Evolutionary conservation across 306 rosid species (phyloP).

Genomic region (Glycyrrhiza uralensis): DNA sequence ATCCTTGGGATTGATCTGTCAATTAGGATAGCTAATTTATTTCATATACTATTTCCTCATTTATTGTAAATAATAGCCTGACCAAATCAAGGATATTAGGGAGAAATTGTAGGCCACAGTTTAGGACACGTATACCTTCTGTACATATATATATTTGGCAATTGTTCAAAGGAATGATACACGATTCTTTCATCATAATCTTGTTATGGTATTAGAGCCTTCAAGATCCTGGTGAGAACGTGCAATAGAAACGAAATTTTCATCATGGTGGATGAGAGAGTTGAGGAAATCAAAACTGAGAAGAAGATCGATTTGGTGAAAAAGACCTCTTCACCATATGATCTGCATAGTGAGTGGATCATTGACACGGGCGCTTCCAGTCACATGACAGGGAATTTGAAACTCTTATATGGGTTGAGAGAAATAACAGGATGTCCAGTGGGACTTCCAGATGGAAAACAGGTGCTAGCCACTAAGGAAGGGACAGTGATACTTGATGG

Average conservation of each 20-base stretch:
- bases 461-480: neutral
- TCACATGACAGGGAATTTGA: neutral
- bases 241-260: too few relatives aligned
- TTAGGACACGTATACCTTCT: neutral
- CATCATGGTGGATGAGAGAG: too few relatives aligned
- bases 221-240: too few relatives aligned
- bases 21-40: neutral
- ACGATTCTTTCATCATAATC: neutral
- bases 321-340: too few relatives aligned
- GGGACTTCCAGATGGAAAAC: neutral
- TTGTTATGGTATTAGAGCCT: neutral
- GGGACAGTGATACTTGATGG: neutral
- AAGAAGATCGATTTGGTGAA: too few relatives aligned
- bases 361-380: neutral
- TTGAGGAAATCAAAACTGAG: too few relatives aligned
- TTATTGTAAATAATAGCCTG: neutral
- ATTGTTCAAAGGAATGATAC: neutral
- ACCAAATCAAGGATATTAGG: neutral
- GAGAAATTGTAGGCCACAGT: neutral
- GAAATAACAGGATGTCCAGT: neutral
- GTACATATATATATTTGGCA: neutral
- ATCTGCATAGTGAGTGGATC: neutral
- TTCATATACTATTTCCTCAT: too few relatives aligned
- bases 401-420: neutral
- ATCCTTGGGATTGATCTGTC: neutral